Conservation (phyloP, 1,284 basidiomycete genomes). For the Trametes versicolor region DNA sequence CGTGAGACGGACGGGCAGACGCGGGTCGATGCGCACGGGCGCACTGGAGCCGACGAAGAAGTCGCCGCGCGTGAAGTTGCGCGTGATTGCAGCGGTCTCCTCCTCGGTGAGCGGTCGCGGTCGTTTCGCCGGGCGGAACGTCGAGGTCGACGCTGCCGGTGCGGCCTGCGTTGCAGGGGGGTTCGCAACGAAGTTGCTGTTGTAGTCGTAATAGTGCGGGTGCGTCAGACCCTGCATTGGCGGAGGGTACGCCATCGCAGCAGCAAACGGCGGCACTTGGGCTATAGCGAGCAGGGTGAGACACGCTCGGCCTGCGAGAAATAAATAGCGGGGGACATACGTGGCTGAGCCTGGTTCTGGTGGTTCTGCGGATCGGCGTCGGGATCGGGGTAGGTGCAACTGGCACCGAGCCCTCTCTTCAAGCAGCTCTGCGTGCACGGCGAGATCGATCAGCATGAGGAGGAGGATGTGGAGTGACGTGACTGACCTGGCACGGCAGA, state of each 20-base stretch:
- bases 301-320: slow-evolving; percentile 5
- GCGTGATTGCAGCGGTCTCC: slow-evolving; percentile 80
- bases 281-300: slow-evolving; percentile 20
- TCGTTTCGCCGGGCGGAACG: slow-evolving; percentile 79
- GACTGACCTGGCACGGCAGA: slow-evolving; percentile 76
- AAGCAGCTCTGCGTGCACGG: slow-evolving; percentile 66
- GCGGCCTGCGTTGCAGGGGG: slow-evolving; percentile 54
- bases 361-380: slow-evolving; percentile 55
- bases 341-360: slow-evolving; percentile 56
- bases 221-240: slow-evolving; percentile 58
- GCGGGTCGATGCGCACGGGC: slow-evolving; percentile 80
- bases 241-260: slow-evolving; percentile 40
- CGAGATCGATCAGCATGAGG: background rate
- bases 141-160: slow-evolving; percentile 62
- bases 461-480: slow-evolving; percentile 19
- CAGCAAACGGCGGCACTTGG: slow-evolving; percentile 34
- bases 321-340: slow-evolving; percentile 41
- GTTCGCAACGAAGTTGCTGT: slow-evolving; percentile 57
- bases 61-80: slow-evolving; percentile 80
- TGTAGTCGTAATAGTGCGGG: slow-evolving; percentile 83
- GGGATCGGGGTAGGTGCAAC: slow-evolving; percentile 81
- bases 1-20: slow-evolving; percentile 76
- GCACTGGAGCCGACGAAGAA: slow-evolving; percentile 81
- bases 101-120: slow-evolving; percentile 81
- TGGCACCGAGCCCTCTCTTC: slow-evolving; percentile 73